Evolutionary conservation across 345 rosid genomes (phyloP).

Genomic region (Salix dunnii): DNA sequence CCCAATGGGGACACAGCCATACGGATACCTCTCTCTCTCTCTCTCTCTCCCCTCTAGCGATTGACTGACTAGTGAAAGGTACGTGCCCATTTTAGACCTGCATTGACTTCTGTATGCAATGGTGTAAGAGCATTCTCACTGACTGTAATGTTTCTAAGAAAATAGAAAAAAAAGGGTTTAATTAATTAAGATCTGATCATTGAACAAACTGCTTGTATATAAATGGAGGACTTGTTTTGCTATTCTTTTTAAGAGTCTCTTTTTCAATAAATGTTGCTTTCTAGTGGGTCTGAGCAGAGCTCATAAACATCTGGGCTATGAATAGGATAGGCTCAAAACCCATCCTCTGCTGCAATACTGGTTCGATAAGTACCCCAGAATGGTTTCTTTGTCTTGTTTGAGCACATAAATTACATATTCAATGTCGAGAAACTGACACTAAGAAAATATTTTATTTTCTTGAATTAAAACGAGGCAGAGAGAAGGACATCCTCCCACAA

Average conservation of each 20-base stretch:
- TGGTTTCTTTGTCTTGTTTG: conserved; percentile 42
- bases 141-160: neutral
- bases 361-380: conserved; percentile 9
- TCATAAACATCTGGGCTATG: neutral
- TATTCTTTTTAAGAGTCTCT: neutral
- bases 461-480: neutral
- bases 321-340: conserved; percentile 13
- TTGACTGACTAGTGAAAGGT: neutral
- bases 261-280: conserved; percentile 13
- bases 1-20: neutral
- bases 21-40: neutral
- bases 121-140: conserved; percentile 19
- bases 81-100: neutral
- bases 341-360: neutral
- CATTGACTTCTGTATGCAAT: neutral
- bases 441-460: neutral
- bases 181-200: neutral
- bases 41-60: neutral
- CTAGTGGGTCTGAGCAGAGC: conserved; percentile 6
- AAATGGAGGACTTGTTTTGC: neutral
- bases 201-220: neutral
- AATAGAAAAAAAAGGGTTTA: neutral
- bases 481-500: neutral
- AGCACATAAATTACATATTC: conserved; percentile 20
- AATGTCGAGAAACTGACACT: conserved; percentile 26